These are phyloP conservation scores for Clitoria ternatea DNA, from an alignment of 306 rosid genomes.

Conservation along the genomic window DNA sequence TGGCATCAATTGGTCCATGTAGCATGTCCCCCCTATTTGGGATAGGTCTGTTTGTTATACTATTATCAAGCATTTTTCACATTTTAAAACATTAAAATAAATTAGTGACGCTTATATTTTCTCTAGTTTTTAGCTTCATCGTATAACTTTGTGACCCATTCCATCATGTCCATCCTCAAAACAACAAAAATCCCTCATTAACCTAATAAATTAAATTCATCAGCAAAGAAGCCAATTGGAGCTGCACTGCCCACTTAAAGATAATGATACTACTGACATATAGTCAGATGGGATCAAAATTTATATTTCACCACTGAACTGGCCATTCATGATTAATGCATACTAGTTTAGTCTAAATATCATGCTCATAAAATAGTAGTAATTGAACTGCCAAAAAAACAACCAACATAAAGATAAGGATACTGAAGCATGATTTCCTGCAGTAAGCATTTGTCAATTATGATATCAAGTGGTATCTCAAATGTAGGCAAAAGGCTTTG, in stretches of 20 bases:
- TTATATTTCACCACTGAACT: background rate
- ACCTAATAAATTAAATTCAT: background rate
- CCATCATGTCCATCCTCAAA: background rate
- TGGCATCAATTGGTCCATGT: background rate
- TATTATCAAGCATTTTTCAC: background rate
- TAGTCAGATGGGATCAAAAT: background rate
- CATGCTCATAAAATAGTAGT: slow-evolving; percentile 2
- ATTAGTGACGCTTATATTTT: background rate
- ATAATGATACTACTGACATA: background rate
- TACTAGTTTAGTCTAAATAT: background rate
- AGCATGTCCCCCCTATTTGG: background rate
- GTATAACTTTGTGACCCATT: slow-evolving; percentile 2
- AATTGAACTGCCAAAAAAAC: slow-evolving; percentile 11
- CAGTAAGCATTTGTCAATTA: slow-evolving; percentile 82
- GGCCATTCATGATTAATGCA: background rate
- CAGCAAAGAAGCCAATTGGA: background rate
- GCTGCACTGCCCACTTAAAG: background rate
- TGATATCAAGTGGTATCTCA: slow-evolving; percentile 82
- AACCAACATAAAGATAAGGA: slow-evolving; percentile 44
- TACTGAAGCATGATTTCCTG: slow-evolving; percentile 95
- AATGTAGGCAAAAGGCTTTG: slow-evolving; percentile 37
- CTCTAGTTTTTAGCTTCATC: background rate
- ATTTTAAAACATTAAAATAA: slow-evolving; percentile 13
- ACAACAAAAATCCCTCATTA: background rate
- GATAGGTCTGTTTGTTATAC: background rate